These are phyloP conservation scores for Patellifolia procumbens DNA, from an alignment of 179 eudicot genomes.

Conservation along the genomic window DNA sequence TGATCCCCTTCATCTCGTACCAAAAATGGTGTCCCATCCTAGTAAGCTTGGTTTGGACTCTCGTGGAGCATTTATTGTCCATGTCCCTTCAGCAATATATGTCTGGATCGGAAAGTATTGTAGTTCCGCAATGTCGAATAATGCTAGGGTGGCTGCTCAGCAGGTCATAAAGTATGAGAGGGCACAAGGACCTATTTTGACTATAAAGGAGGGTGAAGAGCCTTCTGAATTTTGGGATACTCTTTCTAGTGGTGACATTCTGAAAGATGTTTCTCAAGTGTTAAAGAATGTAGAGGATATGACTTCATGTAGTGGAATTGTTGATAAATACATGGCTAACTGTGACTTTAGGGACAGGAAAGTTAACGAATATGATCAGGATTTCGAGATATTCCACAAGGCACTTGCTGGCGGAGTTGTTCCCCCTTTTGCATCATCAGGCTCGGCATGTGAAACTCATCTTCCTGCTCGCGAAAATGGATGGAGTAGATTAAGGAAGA, in stretches of 20 bases:
- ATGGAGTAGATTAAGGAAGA: constrained; percentile 74
- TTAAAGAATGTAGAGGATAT: constrained; percentile 27
- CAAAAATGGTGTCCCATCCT: constrained; percentile 63
- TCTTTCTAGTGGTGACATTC: constrained; percentile 36
- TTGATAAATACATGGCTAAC: constrained; percentile 1
- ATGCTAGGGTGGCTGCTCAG: constrained; percentile 64
- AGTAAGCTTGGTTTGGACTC: constrained; percentile 63
- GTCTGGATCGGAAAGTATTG: constrained; percentile 87
- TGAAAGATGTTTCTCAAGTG: constrained; percentile 24
- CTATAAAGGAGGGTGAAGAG: constrained; percentile 79
- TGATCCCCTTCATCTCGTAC: constrained; percentile 93
- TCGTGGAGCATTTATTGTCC: constrained; percentile 85
- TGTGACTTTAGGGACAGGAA: constrained; percentile 40
- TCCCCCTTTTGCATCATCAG: constrained; percentile 65
- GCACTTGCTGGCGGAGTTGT: constrained; percentile 84
- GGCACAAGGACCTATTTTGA: constrained; percentile 60
- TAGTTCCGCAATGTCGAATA: constrained; percentile 56
- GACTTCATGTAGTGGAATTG: constrained; percentile 7
- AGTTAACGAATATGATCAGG: constrained; percentile 61
- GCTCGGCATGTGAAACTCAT: constrained; percentile 59
- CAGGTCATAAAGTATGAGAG: constrained; percentile 75
- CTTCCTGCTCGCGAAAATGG: constrained; percentile 72
- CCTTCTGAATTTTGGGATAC: constrained; percentile 67
- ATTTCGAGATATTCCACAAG: constrained; percentile 71
- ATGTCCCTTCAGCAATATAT: constrained; percentile 73